A percentile compares a stretch with the other conserved stretches of the same genome.
These are phyloP conservation scores for Sphaerostilbella broomeana DNA, from an alignment of 2,329 filamentous ascomycete species.

Conservation along the genomic window DNA sequence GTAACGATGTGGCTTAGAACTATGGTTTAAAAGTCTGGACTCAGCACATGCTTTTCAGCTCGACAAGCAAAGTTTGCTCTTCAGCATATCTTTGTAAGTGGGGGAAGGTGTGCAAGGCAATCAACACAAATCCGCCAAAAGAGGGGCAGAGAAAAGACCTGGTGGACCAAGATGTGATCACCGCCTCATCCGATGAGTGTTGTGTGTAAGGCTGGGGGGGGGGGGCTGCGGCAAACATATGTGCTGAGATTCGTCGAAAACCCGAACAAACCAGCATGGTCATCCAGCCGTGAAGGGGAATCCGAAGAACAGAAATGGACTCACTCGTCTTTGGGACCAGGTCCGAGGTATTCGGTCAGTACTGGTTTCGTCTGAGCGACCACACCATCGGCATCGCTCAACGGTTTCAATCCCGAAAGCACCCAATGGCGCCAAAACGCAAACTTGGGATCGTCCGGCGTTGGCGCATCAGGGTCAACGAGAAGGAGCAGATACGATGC, in stretches of 20 bases:
- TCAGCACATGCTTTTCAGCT: neutral
- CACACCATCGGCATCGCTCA: constrained; percentile 17
- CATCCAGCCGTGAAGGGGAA: neutral
- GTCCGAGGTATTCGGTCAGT: constrained; percentile 38
- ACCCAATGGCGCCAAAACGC: constrained; percentile 52
- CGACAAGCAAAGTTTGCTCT: neutral
- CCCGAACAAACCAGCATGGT: neutral
- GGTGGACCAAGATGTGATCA: no score
- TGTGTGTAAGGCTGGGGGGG: no score
- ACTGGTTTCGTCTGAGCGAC: constrained; percentile 26
- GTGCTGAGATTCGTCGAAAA: no score
- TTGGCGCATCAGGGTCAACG: constrained; percentile 49
- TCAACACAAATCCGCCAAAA: no score
- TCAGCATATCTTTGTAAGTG: no score
- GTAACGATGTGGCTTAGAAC: constrained; percentile 43
- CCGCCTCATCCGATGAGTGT: no score
- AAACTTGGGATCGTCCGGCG: constrained; percentile 48
- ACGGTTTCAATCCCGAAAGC: constrained; percentile 33
- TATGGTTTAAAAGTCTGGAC: constrained; percentile 15
- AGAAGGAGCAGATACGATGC: constrained; percentile 41
- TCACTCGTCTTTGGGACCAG: constrained; percentile 41
- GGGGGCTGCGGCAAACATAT: neutral
- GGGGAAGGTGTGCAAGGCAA: no score
- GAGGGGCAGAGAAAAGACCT: no score
- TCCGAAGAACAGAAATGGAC: constrained; percentile 16